Base-by-base conservation (phyloP, 2,329 filamentous ascomycete genomes). In the Pseudopithomyces chartarum region DNA sequence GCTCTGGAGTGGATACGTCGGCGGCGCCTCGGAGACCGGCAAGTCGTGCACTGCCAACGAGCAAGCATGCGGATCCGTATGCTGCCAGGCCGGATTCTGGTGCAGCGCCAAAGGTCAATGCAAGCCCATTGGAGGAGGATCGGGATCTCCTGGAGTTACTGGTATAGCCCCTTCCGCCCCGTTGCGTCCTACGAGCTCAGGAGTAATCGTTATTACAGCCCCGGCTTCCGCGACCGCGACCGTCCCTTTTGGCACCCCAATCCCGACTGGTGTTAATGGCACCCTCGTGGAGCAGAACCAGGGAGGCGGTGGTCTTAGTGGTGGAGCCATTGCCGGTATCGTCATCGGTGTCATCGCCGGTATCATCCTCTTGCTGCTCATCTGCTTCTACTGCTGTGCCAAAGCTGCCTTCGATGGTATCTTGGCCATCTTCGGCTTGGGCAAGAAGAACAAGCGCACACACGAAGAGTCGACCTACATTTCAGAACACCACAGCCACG, bases 301-400 rank as follows among this genome's bases (percentile, higher is more conserved):
- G 11, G 67, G 73, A 53, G 62, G 67, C 19, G 67, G 68, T 23
- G 73, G 73, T 17, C 82, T 93, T 52, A 90, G 87, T 66, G 84
- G 82, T 42, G 90, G 90, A 51, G 90, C 89, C 57, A 93, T 93
- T 66, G 90, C 90, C 15, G 90, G 90, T 58, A 93, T 93, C 67
- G 90, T 93, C 62, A 87, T 93, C 54, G 90, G 90, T 60, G 84
- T 86, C 11, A 81, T 93, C 47, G 83, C 84, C 13, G 90, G 88
- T 59, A 80, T 92, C 34, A 76, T 83, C 39, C 79, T 93, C 2
- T 83, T 93, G 20, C 78, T 88, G 4, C 82, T 90, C 7, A 77
- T 92, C 68, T 92, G 89, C 80, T 87, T 90, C 78, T 92, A 87
- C 82, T 91, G 89, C 79, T 87, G 79, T 65, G 70, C 80, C 40